phyloP scores from a whole-genome alignment of 495 filamentous ascomycete species.

The Mycothermus thermophilus region DNA sequence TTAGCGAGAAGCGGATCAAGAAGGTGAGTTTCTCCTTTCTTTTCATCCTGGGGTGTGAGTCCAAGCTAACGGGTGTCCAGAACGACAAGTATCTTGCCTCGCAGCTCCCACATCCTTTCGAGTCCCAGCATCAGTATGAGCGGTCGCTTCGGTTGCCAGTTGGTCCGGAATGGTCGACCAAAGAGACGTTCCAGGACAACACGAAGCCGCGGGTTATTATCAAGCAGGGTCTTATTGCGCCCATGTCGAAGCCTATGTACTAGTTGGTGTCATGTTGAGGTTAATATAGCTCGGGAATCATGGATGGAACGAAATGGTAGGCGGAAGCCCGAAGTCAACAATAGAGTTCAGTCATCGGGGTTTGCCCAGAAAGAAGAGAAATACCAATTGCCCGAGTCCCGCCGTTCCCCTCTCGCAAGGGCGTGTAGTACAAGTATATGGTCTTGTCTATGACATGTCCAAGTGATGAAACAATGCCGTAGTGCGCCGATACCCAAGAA shows the following conservation, averaged over 20 bases:
- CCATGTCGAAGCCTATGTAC: conserved; percentile 66
- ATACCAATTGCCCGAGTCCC: neutral
- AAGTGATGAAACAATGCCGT: conserved; percentile 1
- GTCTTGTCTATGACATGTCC: too few species aligned
- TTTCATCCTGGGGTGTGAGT: neutral
- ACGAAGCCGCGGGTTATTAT: conserved; percentile 87
- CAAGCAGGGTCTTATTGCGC: conserved; percentile 83
- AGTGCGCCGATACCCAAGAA: conserved; percentile 1
- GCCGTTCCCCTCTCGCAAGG: neutral
- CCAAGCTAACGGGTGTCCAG: conserved; percentile 33
- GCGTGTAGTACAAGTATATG: neutral
- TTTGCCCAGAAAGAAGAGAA: too few species aligned
- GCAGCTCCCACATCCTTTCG: conserved; percentile 72
- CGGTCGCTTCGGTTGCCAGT: conserved; percentile 71
- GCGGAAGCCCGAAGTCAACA: too few species aligned
- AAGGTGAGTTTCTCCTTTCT: conserved; percentile 47
- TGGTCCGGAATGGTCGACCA: conserved; percentile 89
- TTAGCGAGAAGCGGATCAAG: conserved; percentile 81
- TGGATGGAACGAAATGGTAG: conserved; percentile 9
- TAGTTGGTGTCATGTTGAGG: conserved; percentile 12
- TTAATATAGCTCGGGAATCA: neutral
- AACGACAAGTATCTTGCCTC: conserved; percentile 79
- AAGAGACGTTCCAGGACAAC: conserved; percentile 74
- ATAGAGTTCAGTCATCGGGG: too few species aligned
- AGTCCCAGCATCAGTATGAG: conserved; percentile 81